Percentiles rank a stretch among this genome's conserved stretches.
Evolutionary conservation across 495 filamentous ascomycete species (phyloP).

Genomic region (Penicillium cinerascens): DNA sequence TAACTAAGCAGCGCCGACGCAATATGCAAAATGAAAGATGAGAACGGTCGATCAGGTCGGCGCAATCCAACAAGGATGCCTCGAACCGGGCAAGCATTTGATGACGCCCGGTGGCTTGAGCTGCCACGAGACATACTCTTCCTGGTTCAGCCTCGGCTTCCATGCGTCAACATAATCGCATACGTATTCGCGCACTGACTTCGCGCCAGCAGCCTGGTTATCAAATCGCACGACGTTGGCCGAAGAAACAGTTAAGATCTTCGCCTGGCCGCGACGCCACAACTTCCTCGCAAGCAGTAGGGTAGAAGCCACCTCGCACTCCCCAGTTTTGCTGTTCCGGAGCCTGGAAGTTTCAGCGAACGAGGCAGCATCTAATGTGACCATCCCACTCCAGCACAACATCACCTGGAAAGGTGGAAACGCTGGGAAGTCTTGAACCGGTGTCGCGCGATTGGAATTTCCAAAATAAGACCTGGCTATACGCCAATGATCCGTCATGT

Average conservation of each 20-base stretch:
- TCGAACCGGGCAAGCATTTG: too few species aligned
- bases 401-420: conserved; percentile 50
- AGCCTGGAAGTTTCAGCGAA: conserved; percentile 36
- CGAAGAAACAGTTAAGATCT: conserved; percentile 47
- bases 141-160: conserved; percentile 1
- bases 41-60: neutral
- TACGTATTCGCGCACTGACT: conserved; percentile 40
- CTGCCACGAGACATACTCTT: conserved; percentile 22
- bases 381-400: conserved; percentile 52
- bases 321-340: conserved; percentile 27
- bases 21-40: too few species aligned
- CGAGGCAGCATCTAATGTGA: conserved; percentile 30
- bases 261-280: conserved; percentile 41
- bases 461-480: conserved; percentile 44
- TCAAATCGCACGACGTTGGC: conserved; percentile 48
- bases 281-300: conserved; percentile 49
- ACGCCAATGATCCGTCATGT: conserved; percentile 38
- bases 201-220: conserved; percentile 32
- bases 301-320: conserved; percentile 48
- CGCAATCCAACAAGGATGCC: neutral
- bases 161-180: conserved; percentile 19
- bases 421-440: conserved; percentile 22
- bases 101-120: neutral
- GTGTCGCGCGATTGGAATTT: too few species aligned
- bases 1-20: neutral